Conservation (phyloP, 2,329 filamentous ascomycete species). For the Diplodia corticola region DNA sequence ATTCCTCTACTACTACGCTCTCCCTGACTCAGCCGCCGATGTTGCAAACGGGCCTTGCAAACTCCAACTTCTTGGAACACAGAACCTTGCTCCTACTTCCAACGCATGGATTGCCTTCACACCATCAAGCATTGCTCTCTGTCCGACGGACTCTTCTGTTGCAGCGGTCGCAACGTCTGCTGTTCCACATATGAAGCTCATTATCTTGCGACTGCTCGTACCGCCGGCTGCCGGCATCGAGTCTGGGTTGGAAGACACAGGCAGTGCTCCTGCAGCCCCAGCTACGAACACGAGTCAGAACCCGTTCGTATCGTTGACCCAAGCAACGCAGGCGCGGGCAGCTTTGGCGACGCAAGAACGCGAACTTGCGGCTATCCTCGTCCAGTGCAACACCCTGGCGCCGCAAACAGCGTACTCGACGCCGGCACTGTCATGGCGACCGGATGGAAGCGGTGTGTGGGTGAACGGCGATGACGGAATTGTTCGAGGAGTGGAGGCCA, state of each 20-base stretch:
- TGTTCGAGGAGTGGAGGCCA: constrained; percentile 60
- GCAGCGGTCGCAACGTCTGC: constrained; percentile 62
- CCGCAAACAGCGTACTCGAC: constrained; percentile 67
- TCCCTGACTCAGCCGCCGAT: constrained; percentile 29
- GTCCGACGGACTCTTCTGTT: constrained; percentile 55
- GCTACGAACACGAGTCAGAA: neutral
- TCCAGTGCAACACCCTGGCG: constrained; percentile 60
- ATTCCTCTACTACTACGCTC: constrained; percentile 57
- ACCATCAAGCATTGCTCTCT: constrained; percentile 57
- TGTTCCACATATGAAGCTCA: constrained; percentile 62
- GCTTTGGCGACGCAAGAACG: constrained; percentile 55
- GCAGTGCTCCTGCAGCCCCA: neutral
- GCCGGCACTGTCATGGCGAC: constrained; percentile 62
- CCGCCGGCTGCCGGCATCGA: constrained; percentile 36
- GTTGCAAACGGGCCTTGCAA: constrained; percentile 22
- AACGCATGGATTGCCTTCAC: constrained; percentile 66
- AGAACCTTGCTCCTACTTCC: constrained; percentile 63
- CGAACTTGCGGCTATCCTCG: constrained; percentile 60
- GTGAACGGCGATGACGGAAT: constrained; percentile 66
- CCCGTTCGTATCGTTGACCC: constrained; percentile 39
- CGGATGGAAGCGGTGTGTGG: constrained; percentile 62
- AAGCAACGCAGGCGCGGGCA: constrained; percentile 54
- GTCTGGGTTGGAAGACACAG: neutral
- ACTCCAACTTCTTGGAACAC: constrained; percentile 52
- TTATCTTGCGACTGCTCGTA: constrained; percentile 59